Conservation (phyloP, 208 protist species). For the Leishmania aethiopica region DNA sequence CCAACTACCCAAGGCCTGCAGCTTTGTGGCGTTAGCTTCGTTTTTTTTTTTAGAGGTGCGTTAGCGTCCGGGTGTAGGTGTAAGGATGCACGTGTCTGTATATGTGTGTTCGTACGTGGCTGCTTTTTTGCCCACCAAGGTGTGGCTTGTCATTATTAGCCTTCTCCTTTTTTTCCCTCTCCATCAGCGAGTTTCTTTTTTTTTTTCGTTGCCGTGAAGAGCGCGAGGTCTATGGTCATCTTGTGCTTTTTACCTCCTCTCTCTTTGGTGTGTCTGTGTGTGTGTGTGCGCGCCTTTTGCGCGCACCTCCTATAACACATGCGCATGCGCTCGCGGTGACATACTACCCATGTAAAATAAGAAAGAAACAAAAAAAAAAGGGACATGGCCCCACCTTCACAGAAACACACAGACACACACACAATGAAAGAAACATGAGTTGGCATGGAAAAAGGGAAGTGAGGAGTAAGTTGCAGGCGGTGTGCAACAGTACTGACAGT, state of each 20-base stretch:
- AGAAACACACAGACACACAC: not conserved
- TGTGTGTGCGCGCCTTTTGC: not conserved
- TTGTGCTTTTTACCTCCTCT: not conserved
- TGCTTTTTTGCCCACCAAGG: not conserved
- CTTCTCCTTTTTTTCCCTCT: not conserved
- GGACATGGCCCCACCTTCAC: not conserved
- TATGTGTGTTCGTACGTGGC: not conserved
- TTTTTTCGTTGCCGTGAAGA: not conserved
- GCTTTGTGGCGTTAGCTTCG: not conserved
- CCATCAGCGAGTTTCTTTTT: not conserved
- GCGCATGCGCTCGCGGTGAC: not conserved
- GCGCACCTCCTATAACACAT: not conserved
- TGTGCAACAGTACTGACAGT: not conserved
- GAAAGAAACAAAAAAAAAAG: not conserved
- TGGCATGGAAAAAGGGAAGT: not conserved
- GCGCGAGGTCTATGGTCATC: not conserved
- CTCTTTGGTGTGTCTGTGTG: not conserved
- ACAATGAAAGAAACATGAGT: not conserved
- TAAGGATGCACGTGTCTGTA: constrained; percentile 4
- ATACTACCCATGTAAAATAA: not conserved
- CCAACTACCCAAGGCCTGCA: not conserved
- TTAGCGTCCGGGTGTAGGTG: not conserved
- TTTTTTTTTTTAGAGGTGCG: not conserved
- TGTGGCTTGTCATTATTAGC: not conserved
- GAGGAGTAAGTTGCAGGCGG: not conserved